A percentile compares a stretch with the other conserved stretches of the same genome.
Conservation (phyloP, 2,329 filamentous ascomycete genomes). For the Diaporthe aspalathi region DNA sequence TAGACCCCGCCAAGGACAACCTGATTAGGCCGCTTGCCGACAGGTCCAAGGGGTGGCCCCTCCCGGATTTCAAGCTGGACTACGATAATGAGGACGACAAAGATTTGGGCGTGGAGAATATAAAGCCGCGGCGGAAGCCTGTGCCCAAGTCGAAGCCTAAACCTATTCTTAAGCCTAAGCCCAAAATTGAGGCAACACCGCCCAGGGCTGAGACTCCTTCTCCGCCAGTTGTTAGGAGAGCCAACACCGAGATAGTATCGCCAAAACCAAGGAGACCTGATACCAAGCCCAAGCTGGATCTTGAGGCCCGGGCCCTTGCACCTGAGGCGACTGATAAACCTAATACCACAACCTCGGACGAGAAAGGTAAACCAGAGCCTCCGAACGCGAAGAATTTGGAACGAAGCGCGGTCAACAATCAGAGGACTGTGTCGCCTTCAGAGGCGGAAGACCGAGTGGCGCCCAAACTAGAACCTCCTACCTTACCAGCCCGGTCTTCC, state of each 20-base stretch:
- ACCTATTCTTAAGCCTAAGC: slow-evolving; percentile 42
- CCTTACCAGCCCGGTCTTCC: slow-evolving; percentile 1
- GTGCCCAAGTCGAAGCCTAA: slow-evolving; percentile 43
- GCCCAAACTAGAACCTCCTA: not conserved
- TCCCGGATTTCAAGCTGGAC: slow-evolving; percentile 39
- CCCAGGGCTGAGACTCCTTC: slow-evolving; percentile 38
- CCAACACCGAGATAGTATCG: slow-evolving; percentile 45
- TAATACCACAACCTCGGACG: not conserved
- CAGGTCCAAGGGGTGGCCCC: slow-evolving; percentile 44
- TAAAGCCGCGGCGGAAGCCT: not conserved
- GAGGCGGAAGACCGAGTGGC: not conserved
- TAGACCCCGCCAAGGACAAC: slow-evolving; percentile 51
- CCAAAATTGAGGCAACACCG: slow-evolving; percentile 14
- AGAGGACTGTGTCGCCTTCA: not conserved
- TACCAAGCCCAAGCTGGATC: slow-evolving; percentile 47
- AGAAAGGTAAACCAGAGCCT: slow-evolving; percentile 15
- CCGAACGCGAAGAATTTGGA: slow-evolving; percentile 3
- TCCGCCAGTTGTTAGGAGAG: slow-evolving; percentile 38
- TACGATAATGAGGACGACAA: slow-evolving; percentile 27
- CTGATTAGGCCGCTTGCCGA: slow-evolving; percentile 4
- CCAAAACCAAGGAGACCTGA: slow-evolving; percentile 49
- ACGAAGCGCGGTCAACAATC: not conserved
- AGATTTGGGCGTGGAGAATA: not conserved
- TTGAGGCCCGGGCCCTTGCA: slow-evolving; percentile 45
- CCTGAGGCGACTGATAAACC: slow-evolving; percentile 17